Evolutionary conservation across 2,329 filamentous ascomycete genomes (phyloP).

Genomic region (Drechslerella stenobrocha): DNA sequence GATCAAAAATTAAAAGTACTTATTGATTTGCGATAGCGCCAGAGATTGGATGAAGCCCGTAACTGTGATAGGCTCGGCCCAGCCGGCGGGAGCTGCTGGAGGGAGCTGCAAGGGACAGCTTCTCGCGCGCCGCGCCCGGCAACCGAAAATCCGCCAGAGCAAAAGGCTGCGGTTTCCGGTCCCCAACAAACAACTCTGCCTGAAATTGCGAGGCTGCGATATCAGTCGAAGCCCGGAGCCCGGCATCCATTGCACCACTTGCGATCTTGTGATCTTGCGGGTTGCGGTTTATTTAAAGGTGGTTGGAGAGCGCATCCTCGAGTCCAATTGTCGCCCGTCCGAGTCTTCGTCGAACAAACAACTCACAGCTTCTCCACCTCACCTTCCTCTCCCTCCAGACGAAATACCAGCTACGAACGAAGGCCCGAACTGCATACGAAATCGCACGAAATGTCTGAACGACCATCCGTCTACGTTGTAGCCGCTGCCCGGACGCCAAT

Average conservation of each 20-base stretch:
- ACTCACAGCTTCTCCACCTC: background rate
- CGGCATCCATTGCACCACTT: slow-evolving; percentile 25
- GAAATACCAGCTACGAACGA: background rate
- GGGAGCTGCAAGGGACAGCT: slow-evolving; percentile 18
- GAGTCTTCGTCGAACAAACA: too few species aligned
- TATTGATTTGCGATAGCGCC: too few species aligned
- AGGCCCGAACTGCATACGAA: background rate
- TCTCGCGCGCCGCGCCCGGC: slow-evolving; percentile 21
- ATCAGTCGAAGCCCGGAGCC: slow-evolving; percentile 38
- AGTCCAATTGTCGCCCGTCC: too few species aligned
- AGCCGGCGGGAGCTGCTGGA: slow-evolving; percentile 3
- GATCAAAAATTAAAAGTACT: too few species aligned
- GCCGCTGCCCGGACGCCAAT: slow-evolving; percentile 87
- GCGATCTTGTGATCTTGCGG: background rate
- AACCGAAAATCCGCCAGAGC: slow-evolving; percentile 41
- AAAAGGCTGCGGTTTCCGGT: slow-evolving; percentile 3
- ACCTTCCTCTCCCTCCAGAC: background rate
- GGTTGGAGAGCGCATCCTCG: background rate
- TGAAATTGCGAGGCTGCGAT: slow-evolving; percentile 8
- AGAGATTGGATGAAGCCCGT: slow-evolving; percentile 52
- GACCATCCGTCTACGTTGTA: slow-evolving; percentile 83
- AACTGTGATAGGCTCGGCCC: background rate
- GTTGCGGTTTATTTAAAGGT: slow-evolving; percentile 16
- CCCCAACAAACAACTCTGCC: slow-evolving; percentile 38
- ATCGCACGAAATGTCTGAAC: slow-evolving; percentile 24